phyloP scores from a whole-genome alignment of 192 early-diverging fungal genomes.

The Backusella liffmaniae region DNA sequence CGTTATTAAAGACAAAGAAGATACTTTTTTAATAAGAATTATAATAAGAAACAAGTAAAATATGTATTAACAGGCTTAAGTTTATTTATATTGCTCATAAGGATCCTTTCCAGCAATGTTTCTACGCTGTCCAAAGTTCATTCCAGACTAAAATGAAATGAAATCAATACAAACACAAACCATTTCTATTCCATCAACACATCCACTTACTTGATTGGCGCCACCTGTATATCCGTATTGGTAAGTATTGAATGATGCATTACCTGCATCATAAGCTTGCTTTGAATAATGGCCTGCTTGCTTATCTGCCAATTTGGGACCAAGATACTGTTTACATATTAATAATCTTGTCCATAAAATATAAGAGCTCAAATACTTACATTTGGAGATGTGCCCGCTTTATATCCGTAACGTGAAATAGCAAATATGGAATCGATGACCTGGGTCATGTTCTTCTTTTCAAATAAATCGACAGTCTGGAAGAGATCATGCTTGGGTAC shows the following conservation, averaged over 20 bases:
- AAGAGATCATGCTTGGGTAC: slow-evolving; percentile 73
- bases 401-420: slow-evolving; percentile 65
- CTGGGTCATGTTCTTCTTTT: slow-evolving; percentile 68
- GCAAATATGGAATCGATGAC: slow-evolving; percentile 70
- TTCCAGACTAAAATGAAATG: slow-evolving; percentile 31
- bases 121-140: slow-evolving; percentile 43
- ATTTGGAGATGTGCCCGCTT: slow-evolving; percentile 48
- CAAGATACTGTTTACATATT: slow-evolving; percentile 43
- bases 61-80: neutral
- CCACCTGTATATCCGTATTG: slow-evolving; percentile 48
- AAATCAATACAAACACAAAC: neutral
- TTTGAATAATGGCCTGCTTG: slow-evolving; percentile 60
- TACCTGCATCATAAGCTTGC: slow-evolving; percentile 57
- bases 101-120: slow-evolving; percentile 34
- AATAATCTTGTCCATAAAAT: neutral
- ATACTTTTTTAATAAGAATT: too few species aligned
- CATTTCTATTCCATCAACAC: slow-evolving; percentile 13
- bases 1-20: too few species aligned
- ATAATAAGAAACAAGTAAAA: too few species aligned
- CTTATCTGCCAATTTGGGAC: slow-evolving; percentile 74
- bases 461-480: slow-evolving; percentile 82
- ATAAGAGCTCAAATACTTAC: slow-evolving; percentile 24
- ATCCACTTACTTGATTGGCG: slow-evolving; percentile 52
- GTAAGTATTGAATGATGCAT: slow-evolving; percentile 52
- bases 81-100: slow-evolving; percentile 17